Conservation (phyloP, 2,329 filamentous ascomycete species). For the Apiospora phragmitis region DNA sequence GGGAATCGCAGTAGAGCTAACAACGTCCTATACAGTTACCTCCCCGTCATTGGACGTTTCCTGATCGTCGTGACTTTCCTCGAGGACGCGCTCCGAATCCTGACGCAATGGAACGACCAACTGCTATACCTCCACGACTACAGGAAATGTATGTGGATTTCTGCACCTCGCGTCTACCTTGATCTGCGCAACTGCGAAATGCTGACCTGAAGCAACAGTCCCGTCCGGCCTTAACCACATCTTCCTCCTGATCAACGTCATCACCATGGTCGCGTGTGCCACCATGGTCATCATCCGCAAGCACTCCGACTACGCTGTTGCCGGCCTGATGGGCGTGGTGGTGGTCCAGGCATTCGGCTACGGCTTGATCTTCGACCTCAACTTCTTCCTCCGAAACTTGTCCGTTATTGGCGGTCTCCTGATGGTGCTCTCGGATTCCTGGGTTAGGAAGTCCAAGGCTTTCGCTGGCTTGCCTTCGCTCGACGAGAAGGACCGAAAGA, state of each 20-base stretch:
- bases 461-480: conserved; percentile 91
- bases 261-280: conserved; percentile 84
- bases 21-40: conserved; percentile 60
- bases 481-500: conserved; percentile 99
- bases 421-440: conserved; percentile 97
- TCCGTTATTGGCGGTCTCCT: conserved; percentile 95
- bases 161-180: conserved; percentile 4
- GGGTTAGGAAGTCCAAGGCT: conserved; percentile 96
- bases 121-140: conserved; percentile 91
- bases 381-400: conserved; percentile 99
- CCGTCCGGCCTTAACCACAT: conserved; percentile 85
- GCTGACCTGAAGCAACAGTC: conserved; percentile 55
- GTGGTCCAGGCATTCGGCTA: conserved; percentile 94
- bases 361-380: conserved; percentile 96
- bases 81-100: conserved; percentile 91
- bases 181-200: not conserved
- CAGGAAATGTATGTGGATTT: conserved; percentile 73
- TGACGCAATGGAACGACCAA: conserved; percentile 97
- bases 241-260: conserved; percentile 87
- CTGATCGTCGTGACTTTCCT: conserved; percentile 98
- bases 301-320: conserved; percentile 90
- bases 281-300: conserved; percentile 86
- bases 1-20: conserved; percentile 5
- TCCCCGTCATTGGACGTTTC: conserved; percentile 94
- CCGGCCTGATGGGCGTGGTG: conserved; percentile 86